Evolutionary conservation across 108 stramenopile genomes (phyloP).

Genomic region (Fistulifera solaris): DNA sequence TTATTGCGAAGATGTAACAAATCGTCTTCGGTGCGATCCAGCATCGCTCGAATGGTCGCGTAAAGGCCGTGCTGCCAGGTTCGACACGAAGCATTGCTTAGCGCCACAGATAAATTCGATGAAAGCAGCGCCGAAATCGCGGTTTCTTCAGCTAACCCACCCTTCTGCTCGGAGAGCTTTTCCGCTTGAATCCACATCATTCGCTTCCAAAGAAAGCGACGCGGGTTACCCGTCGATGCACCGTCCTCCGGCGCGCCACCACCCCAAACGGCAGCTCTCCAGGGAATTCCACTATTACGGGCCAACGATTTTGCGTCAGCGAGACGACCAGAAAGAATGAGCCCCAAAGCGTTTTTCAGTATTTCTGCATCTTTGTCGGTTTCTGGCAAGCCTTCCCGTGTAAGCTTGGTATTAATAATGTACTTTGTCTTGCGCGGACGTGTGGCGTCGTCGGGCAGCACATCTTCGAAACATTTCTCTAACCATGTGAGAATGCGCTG

Average conservation of each 20-base stretch:
- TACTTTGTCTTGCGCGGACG: not conserved
- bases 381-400: conserved; percentile 2
- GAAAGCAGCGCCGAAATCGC: conserved; percentile 58
- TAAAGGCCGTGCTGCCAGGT: conserved; percentile 54
- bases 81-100: conserved; percentile 39
- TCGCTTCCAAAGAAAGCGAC: conserved; percentile 61
- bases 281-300: conserved; percentile 45
- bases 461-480: conserved; percentile 42
- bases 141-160: conserved; percentile 31
- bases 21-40: conserved; percentile 53
- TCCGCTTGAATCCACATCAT: conserved; percentile 44
- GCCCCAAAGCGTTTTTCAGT: conserved; percentile 35
- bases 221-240: conserved; percentile 47
- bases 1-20: conserved; percentile 41
- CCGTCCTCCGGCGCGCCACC: conserved; percentile 38
- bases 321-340: conserved; percentile 44
- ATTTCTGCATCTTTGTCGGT: conserved; percentile 31
- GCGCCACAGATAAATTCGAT: conserved; percentile 37
- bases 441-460: conserved; percentile 1
- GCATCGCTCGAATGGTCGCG: conserved; percentile 27
- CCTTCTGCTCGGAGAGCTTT: conserved; percentile 1
- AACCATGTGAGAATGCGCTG: conserved; percentile 46
- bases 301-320: conserved; percentile 41
- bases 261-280: conserved; percentile 52
- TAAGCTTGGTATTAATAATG: conserved; percentile 14